A percentile compares a stretch with the other conserved stretches of the same genome.
phyloP scores from a whole-genome alignment of 1,284 basidiomycete species.

The Irpex rosettiformis region DNA sequence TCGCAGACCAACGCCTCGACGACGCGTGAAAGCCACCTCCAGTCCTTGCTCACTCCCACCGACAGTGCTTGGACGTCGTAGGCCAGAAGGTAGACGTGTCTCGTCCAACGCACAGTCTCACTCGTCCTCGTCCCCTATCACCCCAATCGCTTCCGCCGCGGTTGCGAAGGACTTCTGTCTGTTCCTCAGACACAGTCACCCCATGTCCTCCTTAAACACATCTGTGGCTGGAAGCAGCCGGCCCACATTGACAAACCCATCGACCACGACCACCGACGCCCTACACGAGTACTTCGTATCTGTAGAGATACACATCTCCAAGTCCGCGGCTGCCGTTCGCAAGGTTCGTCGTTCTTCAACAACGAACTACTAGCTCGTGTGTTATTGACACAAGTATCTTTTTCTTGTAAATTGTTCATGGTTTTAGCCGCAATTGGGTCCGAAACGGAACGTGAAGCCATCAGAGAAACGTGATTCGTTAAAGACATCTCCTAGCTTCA shows the following conservation, averaged over 20 bases:
- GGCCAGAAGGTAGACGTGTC: background rate
- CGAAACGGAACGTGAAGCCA: constrained; percentile 39
- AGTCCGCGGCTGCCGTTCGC: constrained; percentile 46
- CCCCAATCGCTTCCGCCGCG: background rate
- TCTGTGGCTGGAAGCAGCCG: background rate
- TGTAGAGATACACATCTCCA: constrained; percentile 64
- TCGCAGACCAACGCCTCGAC: background rate
- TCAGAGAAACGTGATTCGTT: constrained; percentile 52
- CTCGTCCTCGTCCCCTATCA: background rate
- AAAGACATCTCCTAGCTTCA: constrained; percentile 27
- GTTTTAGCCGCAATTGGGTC: constrained; percentile 7
- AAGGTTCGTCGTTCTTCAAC: constrained; percentile 44
- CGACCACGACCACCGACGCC: background rate
- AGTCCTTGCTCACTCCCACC: background rate
- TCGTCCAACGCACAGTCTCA: background rate
- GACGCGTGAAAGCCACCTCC: background rate
- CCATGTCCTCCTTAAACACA: background rate
- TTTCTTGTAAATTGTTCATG: background rate
- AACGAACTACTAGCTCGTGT: constrained; percentile 11
- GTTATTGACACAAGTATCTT: constrained; percentile 8
- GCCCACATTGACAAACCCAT: background rate
- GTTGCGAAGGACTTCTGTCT: background rate
- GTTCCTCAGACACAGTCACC: background rate
- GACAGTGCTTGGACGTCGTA: background rate
- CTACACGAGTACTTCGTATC: constrained; percentile 44